phyloP scores from a whole-genome alignment of 2,329 filamentous ascomycete genomes.

The Fusarium falciforme region DNA sequence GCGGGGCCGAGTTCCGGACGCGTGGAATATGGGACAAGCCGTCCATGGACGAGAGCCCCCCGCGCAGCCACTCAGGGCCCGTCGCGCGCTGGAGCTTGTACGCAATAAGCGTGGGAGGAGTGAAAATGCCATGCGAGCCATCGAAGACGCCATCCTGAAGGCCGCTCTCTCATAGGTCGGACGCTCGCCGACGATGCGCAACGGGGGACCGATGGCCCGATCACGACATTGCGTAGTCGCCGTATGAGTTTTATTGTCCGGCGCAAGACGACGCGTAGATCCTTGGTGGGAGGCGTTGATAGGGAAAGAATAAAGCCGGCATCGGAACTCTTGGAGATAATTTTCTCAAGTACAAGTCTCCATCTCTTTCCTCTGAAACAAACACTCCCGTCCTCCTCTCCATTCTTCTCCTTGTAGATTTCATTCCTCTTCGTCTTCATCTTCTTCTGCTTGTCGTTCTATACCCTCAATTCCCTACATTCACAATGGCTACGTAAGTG shows the following conservation, averaged over 20 bases:
- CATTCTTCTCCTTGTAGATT: background rate
- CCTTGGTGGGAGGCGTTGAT: background rate
- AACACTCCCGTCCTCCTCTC: background rate
- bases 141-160: slow-evolving; percentile 38
- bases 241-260: background rate
- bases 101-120: slow-evolving; percentile 7
- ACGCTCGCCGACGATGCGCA: background rate
- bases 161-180: slow-evolving; percentile 26
- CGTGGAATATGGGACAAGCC: slow-evolving; percentile 10
- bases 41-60: background rate
- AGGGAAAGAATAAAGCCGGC: slow-evolving; percentile 2
- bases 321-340: background rate
- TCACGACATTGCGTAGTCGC: slow-evolving; percentile 27
- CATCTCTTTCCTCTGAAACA: background rate
- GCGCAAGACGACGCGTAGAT: background rate
- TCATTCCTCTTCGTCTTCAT: slow-evolving; percentile 1
- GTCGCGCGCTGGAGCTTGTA: slow-evolving; percentile 17
- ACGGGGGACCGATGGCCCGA: slow-evolving; percentile 34
- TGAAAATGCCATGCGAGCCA: slow-evolving; percentile 26
- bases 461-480: slow-evolving; percentile 2
- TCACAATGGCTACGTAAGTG: slow-evolving; percentile 51
- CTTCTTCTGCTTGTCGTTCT: slow-evolving; percentile 5
- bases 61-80: slow-evolving; percentile 15
- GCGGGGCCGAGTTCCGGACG: slow-evolving; percentile 42
- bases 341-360: background rate